A percentile compares a stretch with the other conserved stretches of the same genome.
Conservation (phyloP, 148 eudicot species). For the Camellia japonica region DNA sequence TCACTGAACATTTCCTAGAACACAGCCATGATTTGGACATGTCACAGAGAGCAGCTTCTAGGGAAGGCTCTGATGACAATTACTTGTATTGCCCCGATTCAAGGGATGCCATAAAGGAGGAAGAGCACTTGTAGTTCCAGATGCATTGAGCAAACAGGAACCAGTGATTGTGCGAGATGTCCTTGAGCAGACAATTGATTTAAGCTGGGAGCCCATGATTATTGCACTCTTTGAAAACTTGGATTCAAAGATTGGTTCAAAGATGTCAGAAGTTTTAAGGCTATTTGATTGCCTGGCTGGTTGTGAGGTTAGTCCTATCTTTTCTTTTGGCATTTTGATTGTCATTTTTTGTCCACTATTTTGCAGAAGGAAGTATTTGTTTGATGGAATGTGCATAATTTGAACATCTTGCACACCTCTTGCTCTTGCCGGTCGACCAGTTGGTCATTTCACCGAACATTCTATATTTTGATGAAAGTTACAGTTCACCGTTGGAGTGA, state of each 20-base stretch:
- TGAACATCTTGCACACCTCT: background rate
- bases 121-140: slow-evolving; percentile 42
- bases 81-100: slow-evolving; percentile 51
- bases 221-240: slow-evolving; percentile 64
- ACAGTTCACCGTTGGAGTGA: too few species aligned
- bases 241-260: slow-evolving; percentile 42
- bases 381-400: background rate
- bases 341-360: background rate
- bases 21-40: background rate
- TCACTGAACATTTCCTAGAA: too few species aligned
- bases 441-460: too few species aligned
- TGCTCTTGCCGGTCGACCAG: background rate
- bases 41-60: slow-evolving; percentile 30
- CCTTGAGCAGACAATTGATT: slow-evolving; percentile 55
- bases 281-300: slow-evolving; percentile 75
- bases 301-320: slow-evolving; percentile 59
- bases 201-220: slow-evolving; percentile 97
- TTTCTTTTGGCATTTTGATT: background rate
- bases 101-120: slow-evolving; percentile 28
- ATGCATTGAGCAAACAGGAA: slow-evolving; percentile 68
- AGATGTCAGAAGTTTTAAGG: slow-evolving; percentile 48
- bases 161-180: slow-evolving; percentile 75
- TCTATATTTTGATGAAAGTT: too few species aligned
- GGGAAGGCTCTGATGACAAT: slow-evolving; percentile 39
- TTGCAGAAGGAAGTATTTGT: background rate